Conservation (phyloP, 306 rosid genomes). For the Betula pendula region DNA sequence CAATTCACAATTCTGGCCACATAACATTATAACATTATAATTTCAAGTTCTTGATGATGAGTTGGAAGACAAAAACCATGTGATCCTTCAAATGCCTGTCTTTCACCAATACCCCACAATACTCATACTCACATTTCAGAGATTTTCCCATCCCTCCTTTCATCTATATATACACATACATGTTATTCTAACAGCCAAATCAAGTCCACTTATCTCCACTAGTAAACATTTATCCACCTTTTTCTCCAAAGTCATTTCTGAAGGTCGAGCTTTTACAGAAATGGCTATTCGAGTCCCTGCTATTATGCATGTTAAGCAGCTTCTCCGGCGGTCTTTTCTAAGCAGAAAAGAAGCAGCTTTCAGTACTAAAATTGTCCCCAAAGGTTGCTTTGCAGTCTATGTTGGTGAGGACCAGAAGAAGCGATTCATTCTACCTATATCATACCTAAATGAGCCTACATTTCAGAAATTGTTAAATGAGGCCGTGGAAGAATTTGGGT, state of each 20-base stretch:
- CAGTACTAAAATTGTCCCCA: conserved; percentile 30
- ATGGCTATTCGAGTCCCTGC: conserved; percentile 37
- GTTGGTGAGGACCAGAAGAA: conserved; percentile 48
- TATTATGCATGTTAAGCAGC: conserved; percentile 17
- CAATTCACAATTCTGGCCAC: no score
- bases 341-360: no score
- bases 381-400: conserved; percentile 49
- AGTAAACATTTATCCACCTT: neutral
- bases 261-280: neutral
- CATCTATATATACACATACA: neutral
- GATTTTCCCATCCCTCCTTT: neutral
- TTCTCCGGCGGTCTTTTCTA: neutral
- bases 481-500: conserved; percentile 52
- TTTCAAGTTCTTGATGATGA: neutral
- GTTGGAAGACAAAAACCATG: neutral
- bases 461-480: conserved; percentile 40
- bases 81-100: neutral
- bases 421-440: conserved; percentile 41
- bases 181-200: conserved; percentile 17
- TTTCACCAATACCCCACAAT: neutral
- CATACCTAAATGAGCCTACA: conserved; percentile 39
- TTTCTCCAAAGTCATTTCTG: neutral
- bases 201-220: neutral
- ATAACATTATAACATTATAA: no score
- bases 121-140: neutral